Conservation (phyloP, 495 filamentous ascomycete species). For the Hyaloscypha finlandica region DNA sequence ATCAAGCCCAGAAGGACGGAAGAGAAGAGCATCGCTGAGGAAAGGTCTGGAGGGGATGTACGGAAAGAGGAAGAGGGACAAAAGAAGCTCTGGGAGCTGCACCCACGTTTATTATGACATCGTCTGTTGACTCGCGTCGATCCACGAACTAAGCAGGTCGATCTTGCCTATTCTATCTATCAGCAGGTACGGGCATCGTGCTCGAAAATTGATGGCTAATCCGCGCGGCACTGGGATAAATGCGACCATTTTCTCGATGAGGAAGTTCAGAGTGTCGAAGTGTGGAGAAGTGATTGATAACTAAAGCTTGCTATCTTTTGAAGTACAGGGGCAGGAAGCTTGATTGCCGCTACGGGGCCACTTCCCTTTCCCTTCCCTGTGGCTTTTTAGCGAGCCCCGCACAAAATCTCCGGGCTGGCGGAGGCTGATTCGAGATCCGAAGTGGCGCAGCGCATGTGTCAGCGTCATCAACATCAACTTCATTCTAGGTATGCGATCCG, state of each 20-base stretch:
- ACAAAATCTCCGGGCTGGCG: too few species aligned
- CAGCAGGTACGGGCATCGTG: background rate
- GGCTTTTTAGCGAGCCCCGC: too few species aligned
- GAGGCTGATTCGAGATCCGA: too few species aligned
- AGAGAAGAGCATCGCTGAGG: constrained; percentile 16
- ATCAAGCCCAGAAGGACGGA: constrained; percentile 6
- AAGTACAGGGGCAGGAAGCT: background rate
- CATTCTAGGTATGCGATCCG: too few species aligned
- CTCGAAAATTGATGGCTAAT: constrained; percentile 1
- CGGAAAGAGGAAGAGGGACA: background rate
- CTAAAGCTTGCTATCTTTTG: background rate
- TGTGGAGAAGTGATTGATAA: constrained; percentile 3
- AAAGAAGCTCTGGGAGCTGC: constrained; percentile 7
- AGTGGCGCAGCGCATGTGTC: too few species aligned
- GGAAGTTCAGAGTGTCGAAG: constrained; percentile 9
- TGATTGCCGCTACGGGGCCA: background rate
- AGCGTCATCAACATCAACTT: too few species aligned
- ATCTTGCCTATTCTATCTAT: constrained; percentile 2
- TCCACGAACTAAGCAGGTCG: background rate
- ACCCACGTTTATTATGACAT: background rate
- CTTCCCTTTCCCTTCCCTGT: too few species aligned
- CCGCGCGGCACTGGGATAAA: background rate
- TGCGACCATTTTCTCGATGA: constrained; percentile 10
- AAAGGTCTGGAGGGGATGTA: background rate
- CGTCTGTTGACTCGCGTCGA: constrained; percentile 1